Evolutionary conservation across 2,329 filamentous ascomycete species (phyloP), one percentile per base, ranked within the genome.

Genomic region (Neodidymelliopsis sp.): DNA sequence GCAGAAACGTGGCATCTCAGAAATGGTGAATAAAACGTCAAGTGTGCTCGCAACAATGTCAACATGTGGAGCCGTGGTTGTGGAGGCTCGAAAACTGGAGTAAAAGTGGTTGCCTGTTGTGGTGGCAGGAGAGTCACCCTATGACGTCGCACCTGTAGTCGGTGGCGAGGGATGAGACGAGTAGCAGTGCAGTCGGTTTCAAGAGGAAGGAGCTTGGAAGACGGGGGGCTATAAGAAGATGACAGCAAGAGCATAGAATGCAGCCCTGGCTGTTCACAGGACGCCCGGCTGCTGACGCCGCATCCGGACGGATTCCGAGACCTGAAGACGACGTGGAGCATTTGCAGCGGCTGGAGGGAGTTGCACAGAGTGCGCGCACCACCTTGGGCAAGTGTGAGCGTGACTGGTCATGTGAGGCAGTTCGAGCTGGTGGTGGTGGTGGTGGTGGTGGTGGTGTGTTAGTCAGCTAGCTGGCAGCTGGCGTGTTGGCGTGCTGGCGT

Each of bases 41-140:
- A n/a, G n/a, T n/a, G n/a, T n/a, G n/a, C n/a, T n/a, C n/a, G n/a
- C n/a, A n/a, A n/a, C n/a, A n/a, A n/a, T n/a, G n/a, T n/a, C n/a
- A n/a, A n/a, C n/a, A n/a, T n/a, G n/a, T n/a, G n/a, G n/a, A n/a
- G n/a, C n/a, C n/a, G n/a, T n/a, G n/a, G n/a, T n/a, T n/a, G n/a
- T n/a, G n/a, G n/a, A n/a, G n/a, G 28, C 15, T 23, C 4, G 10
- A 34, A n/a, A n/a, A n/a, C 44, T 47, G 42, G 41, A 44, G 22
- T 51, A 41, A 43, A 57, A 49, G 56, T 62, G 60, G 65, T 56
- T 62, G 67, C 61, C 63, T 50, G 23, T 44, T 43, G 16, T 66
- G 62, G 50, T 57, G 47, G 54, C 43, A 54, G 40, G 50, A 54
- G 57, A 62, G 63, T 67, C 59, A 67, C 60, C 31, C 50, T 55